Percentiles rank a stretch among this genome's conserved stretches.
Conservation (phyloP, 768 basidiomycete genomes). For the Kwoniella heveanensis region DNA sequence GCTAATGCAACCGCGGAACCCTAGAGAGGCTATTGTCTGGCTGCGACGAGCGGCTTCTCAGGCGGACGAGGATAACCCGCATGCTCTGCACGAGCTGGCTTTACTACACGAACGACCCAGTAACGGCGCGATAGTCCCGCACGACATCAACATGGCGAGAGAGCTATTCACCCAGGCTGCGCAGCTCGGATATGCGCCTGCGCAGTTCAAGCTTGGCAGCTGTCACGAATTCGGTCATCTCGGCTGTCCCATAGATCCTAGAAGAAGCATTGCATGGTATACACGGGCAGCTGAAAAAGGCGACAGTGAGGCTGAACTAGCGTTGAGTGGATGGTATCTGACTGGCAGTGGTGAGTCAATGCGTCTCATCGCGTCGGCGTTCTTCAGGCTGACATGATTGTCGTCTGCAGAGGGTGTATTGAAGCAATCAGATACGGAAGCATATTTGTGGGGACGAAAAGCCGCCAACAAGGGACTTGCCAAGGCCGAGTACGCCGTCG, state of each 20-base stretch:
- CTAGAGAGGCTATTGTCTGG: constrained; percentile 91
- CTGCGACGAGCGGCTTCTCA: constrained; percentile 91
- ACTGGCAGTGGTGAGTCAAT: constrained; percentile 61
- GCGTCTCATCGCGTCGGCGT: background rate
- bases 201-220: constrained; percentile 92
- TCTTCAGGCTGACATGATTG: background rate
- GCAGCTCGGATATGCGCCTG: constrained; percentile 87
- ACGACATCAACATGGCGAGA: constrained; percentile 80
- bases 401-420: constrained; percentile 71
- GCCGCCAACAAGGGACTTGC: constrained; percentile 95
- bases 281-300: constrained; percentile 98
- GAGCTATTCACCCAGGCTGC: constrained; percentile 86
- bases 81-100: constrained; percentile 94
- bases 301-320: constrained; percentile 89
- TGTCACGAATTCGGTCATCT: constrained; percentile 91
- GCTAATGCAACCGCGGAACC: constrained; percentile 79
- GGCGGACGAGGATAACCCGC: constrained; percentile 97
- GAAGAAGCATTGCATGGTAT: constrained; percentile 96
- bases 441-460: constrained; percentile 95
- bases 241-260: constrained; percentile 87
- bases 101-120: constrained; percentile 55
- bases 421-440: constrained; percentile 97
- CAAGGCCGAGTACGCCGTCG: constrained; percentile 98
- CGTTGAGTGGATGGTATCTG: constrained; percentile 96
- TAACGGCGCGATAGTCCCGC: constrained; percentile 67